Conservation (phyloP, 2,329 filamentous ascomycete genomes). For the Thermothelomyces thermophilus region DNA sequence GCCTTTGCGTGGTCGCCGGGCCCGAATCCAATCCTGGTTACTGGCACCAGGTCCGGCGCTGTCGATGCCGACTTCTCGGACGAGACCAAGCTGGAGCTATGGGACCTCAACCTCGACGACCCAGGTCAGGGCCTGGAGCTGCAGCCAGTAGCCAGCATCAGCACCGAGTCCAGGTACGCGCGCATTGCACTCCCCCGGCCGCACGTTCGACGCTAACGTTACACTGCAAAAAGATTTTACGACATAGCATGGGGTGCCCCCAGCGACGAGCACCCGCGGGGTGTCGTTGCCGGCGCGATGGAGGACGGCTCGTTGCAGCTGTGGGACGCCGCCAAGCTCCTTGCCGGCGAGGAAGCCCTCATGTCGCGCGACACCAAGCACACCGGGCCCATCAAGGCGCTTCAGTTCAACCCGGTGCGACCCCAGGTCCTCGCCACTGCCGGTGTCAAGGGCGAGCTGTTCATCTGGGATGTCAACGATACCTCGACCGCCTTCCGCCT, state of each 20-base stretch:
- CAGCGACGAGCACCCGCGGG: slow-evolving; percentile 68
- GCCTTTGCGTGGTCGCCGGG: slow-evolving; percentile 95
- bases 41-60: slow-evolving; percentile 88
- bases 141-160: slow-evolving; percentile 75
- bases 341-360: slow-evolving; percentile 54
- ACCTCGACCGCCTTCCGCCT: slow-evolving; percentile 80
- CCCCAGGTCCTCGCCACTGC: slow-evolving; percentile 88
- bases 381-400: slow-evolving; percentile 81
- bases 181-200: neutral
- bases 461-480: slow-evolving; percentile 91
- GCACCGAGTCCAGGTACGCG: slow-evolving; percentile 75
- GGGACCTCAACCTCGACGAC: slow-evolving; percentile 83
- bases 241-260: slow-evolving; percentile 91
- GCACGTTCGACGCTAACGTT: slow-evolving; percentile 9
- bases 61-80: slow-evolving; percentile 97
- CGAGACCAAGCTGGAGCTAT: slow-evolving; percentile 92
- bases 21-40: slow-evolving; percentile 74
- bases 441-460: slow-evolving; percentile 91
- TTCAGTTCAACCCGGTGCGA: slow-evolving; percentile 94
- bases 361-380: slow-evolving; percentile 87
- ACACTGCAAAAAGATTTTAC: slow-evolving; percentile 71
- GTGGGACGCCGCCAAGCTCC: slow-evolving; percentile 76
- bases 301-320: slow-evolving; percentile 91
- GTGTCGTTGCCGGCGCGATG: slow-evolving; percentile 89
- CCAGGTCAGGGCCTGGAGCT: slow-evolving; percentile 72